Conservation (phyloP, 345 rosid genomes). For the Citrus mangshanensis region DNA sequence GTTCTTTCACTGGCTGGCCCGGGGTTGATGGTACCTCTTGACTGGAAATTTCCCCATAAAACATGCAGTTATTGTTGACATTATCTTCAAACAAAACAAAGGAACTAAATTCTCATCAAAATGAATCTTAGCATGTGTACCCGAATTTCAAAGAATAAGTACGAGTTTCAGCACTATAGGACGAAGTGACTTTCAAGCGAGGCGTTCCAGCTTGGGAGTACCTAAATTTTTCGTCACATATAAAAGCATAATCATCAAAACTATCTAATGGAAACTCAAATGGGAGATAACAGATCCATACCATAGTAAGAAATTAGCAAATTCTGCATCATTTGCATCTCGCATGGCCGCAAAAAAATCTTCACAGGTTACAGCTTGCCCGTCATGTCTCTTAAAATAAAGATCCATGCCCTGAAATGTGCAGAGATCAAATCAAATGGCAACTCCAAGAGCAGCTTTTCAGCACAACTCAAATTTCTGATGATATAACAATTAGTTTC, state of each 20-base stretch:
- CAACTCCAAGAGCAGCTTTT: neutral
- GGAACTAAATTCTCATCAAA: neutral
- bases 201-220: constrained; percentile 99
- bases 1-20: constrained; percentile 85
- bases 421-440: constrained; percentile 14
- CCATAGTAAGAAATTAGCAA: constrained; percentile 93
- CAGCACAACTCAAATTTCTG: neutral
- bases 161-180: constrained; percentile 67
- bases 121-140: constrained; percentile 28
- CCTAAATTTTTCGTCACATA: constrained; percentile 42
- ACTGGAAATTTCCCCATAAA: constrained; percentile 35
- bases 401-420: constrained; percentile 91
- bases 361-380: constrained; percentile 98
- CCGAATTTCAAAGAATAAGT: constrained; percentile 87
- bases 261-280: constrained; percentile 6
- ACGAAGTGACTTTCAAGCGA: constrained; percentile 70
- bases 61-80: constrained; percentile 1
- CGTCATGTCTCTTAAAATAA: constrained; percentile 89
- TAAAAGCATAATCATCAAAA: constrained; percentile 10
- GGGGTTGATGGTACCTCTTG: constrained; percentile 89
- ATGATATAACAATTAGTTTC: neutral
- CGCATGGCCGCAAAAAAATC: constrained; percentile 96
- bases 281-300: constrained; percentile 24
- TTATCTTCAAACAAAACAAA: neutral
- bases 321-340: constrained; percentile 94